Conservation (phyloP, 345 rosid species). For the Arabis hirsuta region DNA sequence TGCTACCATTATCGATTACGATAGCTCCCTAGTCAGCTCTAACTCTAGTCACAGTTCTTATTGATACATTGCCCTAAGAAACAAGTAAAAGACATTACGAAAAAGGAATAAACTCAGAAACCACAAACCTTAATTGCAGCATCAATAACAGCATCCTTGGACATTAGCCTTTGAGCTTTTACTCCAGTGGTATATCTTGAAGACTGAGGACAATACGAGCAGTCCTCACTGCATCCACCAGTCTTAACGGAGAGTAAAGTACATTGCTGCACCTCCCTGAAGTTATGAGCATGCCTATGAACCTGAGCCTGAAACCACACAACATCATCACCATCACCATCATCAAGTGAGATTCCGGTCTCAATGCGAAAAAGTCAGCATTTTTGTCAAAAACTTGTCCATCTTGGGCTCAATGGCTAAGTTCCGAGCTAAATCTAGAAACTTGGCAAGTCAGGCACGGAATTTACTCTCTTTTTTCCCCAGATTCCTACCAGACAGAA, state of each 20-base stretch:
- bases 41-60: not conserved
- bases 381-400: not conserved
- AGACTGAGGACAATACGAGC: slow-evolving; percentile 97
- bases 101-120: not conserved
- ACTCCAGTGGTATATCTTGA: slow-evolving; percentile 84
- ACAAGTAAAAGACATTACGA: not conserved
- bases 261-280: slow-evolving; percentile 99
- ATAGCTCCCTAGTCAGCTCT: not conserved
- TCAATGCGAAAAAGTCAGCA: not conserved
- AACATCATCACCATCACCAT: not conserved
- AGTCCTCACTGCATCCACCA: slow-evolving; percentile 99
- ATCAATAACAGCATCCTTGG: slow-evolving; percentile 67
- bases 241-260: slow-evolving; percentile 97
- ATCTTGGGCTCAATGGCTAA: not conserved
- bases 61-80: not conserved
- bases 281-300: slow-evolving; percentile 92
- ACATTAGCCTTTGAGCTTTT: slow-evolving; percentile 84
- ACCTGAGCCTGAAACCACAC: slow-evolving; percentile 75
- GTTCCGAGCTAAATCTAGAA: not conserved
- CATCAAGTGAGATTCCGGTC: not conserved
- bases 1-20: too few species aligned
- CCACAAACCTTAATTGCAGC: slow-evolving; percentile 75
- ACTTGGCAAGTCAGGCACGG: too few species aligned
- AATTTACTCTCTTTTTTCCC: too few species aligned
- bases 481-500: not conserved